Base-by-base conservation (phyloP, 306 rosid species). In the Canavalia ensiformis region DNA sequence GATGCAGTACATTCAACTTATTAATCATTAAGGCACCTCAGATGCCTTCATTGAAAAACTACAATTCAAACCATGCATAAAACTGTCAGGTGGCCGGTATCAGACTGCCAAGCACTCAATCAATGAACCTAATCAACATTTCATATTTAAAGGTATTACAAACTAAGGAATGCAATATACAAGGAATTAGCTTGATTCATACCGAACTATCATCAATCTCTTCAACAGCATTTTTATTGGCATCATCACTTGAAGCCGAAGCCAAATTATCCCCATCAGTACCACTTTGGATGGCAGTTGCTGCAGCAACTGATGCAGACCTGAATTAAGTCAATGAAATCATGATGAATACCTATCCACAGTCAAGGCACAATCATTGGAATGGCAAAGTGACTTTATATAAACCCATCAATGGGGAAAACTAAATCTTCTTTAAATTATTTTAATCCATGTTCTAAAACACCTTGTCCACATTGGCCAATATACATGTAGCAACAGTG, bases 181-280 rank as follows among this genome's bases (percentile, higher is more conserved):
- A 52, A 50, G 75, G 50, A 47, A 58, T 37, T 46, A 72, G 50
- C 56, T 79, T 57, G 31, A 72, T 79, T 74, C 91, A 71, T 95
- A 95, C 99, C 93, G 89, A 95, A 87, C 92, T 91, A 72, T 91
- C 88, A 37, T 88, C 90, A 29, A 88, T 82, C 84, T 89, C 97
- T 73, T 90, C 91, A 55, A 78, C 85, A 34, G 77, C 86, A 71
- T 82, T 34, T 86, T 81, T 84, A 47, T 78, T 84, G 6, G 85
- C 88, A 67, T 88, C 97, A 44, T 87, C 97, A 50, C 90, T 86
- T 33, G 90, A 93, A 85, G 89, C 88, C 88, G 97, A 87, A 78
- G 84, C 86, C 68, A 83, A 66, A 71, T 86, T 80, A 55, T 84
- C 86, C 34, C 31, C 88, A 39, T 70, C 83, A 49, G 81, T 89